Base-by-base conservation (phyloP, 305 asterid genomes). In the Solanum hybrid region DNA sequence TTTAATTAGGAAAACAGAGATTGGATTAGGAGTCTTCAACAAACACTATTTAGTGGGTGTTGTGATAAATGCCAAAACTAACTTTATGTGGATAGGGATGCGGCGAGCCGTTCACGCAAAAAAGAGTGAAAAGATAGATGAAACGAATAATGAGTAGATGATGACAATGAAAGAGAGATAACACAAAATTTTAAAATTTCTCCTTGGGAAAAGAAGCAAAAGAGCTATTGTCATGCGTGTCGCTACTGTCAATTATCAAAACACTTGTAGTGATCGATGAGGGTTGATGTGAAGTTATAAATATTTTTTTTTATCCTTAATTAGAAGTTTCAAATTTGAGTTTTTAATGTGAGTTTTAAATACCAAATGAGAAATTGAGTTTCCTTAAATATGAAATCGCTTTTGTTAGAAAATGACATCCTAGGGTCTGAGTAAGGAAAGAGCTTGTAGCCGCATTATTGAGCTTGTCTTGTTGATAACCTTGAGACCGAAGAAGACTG, bases 121-220 rank as follows among this genome's bases (percentile, higher is more conserved):
- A 45, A 31, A 57, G 31, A 17, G 39, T 31, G 17, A 84, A 84
- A 51, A 10, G 76, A 45, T 20, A 1, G 37, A 84, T 45, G 6
- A 51, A 34, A 45, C 29, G 75, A 84, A 84, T 84, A 51, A 84
- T 85, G 88, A 85, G 88, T 85, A 57, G 88, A 85, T 57, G 76
- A 85, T 85, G 88, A 85, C 88, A 20, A 85, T 29, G 88, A 85
- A 85, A 85, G 77, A 85, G 88, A 57, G 37, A 80, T 0, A 22
- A 22, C 57, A 81, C 57, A 80, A 2, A 37, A 38, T 8, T 78
- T 33, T 79, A 12, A 37, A 68, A 10, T 20, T 73, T 41, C n/a
- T 57, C 68, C 89, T n/a, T 32, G 34, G 82, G 45, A 34, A 84
- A 31, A 10, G 75, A 10, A 5, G 78, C 39, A 24, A 2, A 78